Percentiles rank a stretch among this genome's conserved stretches.
These are phyloP conservation scores for Cyclospora cayetanensis DNA, from an alignment of 169 alveolate species.

Conservation along the genomic window DNA sequence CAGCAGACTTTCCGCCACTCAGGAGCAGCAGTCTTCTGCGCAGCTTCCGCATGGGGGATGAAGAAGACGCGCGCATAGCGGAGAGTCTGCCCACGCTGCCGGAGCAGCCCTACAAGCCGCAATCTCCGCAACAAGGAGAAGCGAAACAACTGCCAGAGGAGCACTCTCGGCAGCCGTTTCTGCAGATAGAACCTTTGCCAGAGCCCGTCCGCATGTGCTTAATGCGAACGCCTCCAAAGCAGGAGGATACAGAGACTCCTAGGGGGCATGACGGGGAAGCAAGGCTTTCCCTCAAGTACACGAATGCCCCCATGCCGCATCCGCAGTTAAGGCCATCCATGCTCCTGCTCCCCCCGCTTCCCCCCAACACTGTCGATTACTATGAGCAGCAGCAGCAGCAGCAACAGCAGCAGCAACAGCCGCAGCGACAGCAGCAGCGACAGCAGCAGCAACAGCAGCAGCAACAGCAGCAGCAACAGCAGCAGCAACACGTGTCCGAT, in stretches of 20 bases:
- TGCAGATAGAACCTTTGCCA: not conserved
- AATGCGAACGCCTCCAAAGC: not conserved
- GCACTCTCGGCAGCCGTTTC: constrained; percentile 16
- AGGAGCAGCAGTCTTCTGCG: constrained; percentile 24
- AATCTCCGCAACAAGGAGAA: not conserved
- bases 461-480: not conserved
- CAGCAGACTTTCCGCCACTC: constrained; percentile 40
- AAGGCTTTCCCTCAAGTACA: not conserved
- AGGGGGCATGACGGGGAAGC: not conserved
- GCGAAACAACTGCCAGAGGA: not conserved
- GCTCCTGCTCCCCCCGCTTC: constrained; percentile 57
- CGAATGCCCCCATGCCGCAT: constrained; percentile 27
- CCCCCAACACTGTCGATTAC: constrained; percentile 45
- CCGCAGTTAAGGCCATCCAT: not conserved
- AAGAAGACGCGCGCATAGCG: not conserved
- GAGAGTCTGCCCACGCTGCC: not conserved
- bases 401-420: constrained; percentile 19
- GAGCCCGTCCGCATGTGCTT: not conserved
- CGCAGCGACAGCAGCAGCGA: not conserved
- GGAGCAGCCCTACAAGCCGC: constrained; percentile 10
- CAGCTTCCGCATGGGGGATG: constrained; percentile 19
- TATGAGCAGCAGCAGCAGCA: constrained; percentile 40
- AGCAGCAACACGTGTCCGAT: not conserved
- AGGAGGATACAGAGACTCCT: constrained; percentile 29
- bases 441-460: not conserved